These are phyloP conservation scores for Paulownia fortunei DNA, from an alignment of 257 asterid genomes.

Conservation along the genomic window DNA sequence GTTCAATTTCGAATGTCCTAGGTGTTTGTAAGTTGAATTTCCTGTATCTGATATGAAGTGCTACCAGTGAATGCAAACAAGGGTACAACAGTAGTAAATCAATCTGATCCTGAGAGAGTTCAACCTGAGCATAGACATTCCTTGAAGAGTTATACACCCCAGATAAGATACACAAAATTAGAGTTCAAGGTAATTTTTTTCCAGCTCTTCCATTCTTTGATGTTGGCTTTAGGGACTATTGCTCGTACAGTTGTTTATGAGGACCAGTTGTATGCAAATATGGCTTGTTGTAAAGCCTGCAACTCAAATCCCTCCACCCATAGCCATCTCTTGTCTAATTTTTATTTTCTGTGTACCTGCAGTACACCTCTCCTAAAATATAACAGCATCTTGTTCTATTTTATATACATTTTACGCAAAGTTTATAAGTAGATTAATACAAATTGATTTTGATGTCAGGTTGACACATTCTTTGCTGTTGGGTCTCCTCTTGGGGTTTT, in stretches of 20 bases:
- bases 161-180: slow-evolving; percentile 81
- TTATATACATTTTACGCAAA: slow-evolving; percentile 1
- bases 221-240: slow-evolving; percentile 22
- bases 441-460: slow-evolving; percentile 55
- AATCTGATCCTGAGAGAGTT: slow-evolving; percentile 42
- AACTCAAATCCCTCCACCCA: slow-evolving; percentile 1
- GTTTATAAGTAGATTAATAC: slow-evolving; percentile 21
- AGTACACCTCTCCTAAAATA: neutral
- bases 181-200: slow-evolving; percentile 69
- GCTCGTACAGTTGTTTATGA: slow-evolving; percentile 5
- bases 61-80: slow-evolving; percentile 50
- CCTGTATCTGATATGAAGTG: slow-evolving; percentile 26
- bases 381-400: slow-evolving; percentile 7
- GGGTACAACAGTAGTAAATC: slow-evolving; percentile 34
- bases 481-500: slow-evolving; percentile 99
- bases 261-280: neutral
- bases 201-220: slow-evolving; percentile 22
- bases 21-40: slow-evolving; percentile 21
- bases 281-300: neutral
- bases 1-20: slow-evolving; percentile 23
- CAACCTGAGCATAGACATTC: slow-evolving; percentile 48
- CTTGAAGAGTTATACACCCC: slow-evolving; percentile 73
- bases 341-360: neutral
- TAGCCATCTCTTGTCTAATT: slow-evolving; percentile 12
- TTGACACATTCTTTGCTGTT: slow-evolving; percentile 90